Evolutionary conservation across 2,329 filamentous ascomycete genomes (phyloP).

Genomic region (Claviceps humidiphila): DNA sequence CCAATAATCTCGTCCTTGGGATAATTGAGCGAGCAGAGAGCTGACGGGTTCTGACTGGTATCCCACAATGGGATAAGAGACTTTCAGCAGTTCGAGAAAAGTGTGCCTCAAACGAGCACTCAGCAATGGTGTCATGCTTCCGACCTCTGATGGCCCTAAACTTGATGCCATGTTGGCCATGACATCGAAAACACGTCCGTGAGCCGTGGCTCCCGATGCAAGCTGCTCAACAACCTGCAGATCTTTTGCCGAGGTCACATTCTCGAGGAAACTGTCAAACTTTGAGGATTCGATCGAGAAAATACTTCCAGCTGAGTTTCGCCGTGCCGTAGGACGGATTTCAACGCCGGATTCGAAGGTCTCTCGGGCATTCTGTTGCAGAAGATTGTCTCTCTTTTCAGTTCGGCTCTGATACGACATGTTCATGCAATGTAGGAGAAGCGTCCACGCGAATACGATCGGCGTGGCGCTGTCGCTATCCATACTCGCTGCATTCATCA

Average conservation of each 20-base stretch:
- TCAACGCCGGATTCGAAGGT: slow-evolving; percentile 38
- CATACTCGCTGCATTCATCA: slow-evolving; percentile 44
- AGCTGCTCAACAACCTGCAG: slow-evolving; percentile 37
- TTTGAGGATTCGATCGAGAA: slow-evolving; percentile 47
- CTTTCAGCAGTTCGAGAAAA: slow-evolving; percentile 58
- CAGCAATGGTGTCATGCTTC: slow-evolving; percentile 40
- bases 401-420: slow-evolving; percentile 47
- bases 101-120: slow-evolving; percentile 49
- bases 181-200: slow-evolving; percentile 40
- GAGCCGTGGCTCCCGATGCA: slow-evolving; percentile 33
- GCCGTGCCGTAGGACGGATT: slow-evolving; percentile 28
- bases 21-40: slow-evolving; percentile 51
- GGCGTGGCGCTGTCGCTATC: slow-evolving; percentile 54
- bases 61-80: slow-evolving; percentile 51
- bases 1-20: slow-evolving; percentile 40
- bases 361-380: slow-evolving; percentile 45
- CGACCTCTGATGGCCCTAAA: slow-evolving; percentile 30
- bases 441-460: slow-evolving; percentile 67
- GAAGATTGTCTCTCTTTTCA: slow-evolving; percentile 43
- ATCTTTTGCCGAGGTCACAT: slow-evolving; percentile 36
- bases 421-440: slow-evolving; percentile 59
- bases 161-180: slow-evolving; percentile 36
- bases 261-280: slow-evolving; percentile 44
- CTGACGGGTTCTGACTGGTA: slow-evolving; percentile 62
- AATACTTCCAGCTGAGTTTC: slow-evolving; percentile 48